A percentile compares a stretch with the other conserved stretches of the same genome.
Evolutionary conservation across 1,284 basidiomycete genomes (phyloP).

Genomic region (Moesziomyces sp.): DNA sequence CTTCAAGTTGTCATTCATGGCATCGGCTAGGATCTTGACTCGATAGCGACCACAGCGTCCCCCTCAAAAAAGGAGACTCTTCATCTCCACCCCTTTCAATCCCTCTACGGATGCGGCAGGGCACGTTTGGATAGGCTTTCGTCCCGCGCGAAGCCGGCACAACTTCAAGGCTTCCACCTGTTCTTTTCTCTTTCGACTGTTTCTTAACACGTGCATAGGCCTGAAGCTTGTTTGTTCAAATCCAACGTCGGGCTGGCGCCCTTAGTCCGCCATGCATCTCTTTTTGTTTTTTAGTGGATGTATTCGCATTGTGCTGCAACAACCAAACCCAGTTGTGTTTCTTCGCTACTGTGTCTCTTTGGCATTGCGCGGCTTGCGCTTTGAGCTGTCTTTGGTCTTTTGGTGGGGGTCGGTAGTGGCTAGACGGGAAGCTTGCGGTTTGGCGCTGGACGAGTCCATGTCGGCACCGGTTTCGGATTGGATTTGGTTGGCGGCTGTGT

Average conservation of each 20-base stretch:
- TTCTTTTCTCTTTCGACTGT: slow-evolving; percentile 10
- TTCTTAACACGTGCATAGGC: slow-evolving; percentile 5
- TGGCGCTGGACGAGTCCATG: slow-evolving; percentile 12
- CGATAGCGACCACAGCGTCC: too few relatives aligned
- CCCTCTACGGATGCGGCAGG: slow-evolving; percentile 27
- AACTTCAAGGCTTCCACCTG: background rate
- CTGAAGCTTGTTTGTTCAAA: slow-evolving; percentile 4
- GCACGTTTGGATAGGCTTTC: slow-evolving; percentile 29
- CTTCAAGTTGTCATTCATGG: background rate
- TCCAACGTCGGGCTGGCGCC: slow-evolving; percentile 53
- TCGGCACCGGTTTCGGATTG: slow-evolving; percentile 24
- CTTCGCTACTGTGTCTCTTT: background rate
- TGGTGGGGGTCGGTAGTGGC: slow-evolving; percentile 4
- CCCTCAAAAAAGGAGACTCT: background rate
- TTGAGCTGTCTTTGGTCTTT: background rate
- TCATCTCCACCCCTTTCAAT: background rate
- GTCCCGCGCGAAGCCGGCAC: background rate
- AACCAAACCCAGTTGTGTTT: slow-evolving; percentile 14
- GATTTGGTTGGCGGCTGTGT: slow-evolving; percentile 17
- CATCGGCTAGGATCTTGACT: too few relatives aligned
- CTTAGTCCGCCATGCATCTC: slow-evolving; percentile 42
- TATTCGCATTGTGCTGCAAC: slow-evolving; percentile 29
- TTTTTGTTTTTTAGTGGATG: slow-evolving; percentile 26
- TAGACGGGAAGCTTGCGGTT: slow-evolving; percentile 7
- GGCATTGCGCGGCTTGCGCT: slow-evolving; percentile 6